A percentile compares a stretch with the other conserved stretches of the same genome.
phyloP scores from a whole-genome alignment of 345 rosid species.

The Chamaenerion angustifolium region DNA sequence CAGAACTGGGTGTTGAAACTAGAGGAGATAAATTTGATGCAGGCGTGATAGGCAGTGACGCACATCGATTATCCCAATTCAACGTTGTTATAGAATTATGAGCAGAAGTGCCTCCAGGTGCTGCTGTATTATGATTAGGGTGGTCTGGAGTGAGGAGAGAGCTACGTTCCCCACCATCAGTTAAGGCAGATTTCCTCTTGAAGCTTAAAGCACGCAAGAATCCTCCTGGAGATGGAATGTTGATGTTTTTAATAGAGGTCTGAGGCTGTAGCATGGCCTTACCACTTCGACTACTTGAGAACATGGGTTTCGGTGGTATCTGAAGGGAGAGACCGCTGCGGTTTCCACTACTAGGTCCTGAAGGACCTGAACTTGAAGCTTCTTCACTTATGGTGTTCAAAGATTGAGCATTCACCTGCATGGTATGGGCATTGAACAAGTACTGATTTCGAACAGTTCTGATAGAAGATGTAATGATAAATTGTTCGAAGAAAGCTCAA shows the following conservation, averaged over 20 bases:
- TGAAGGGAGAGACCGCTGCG: constrained; percentile 66
- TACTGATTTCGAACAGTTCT: no score
- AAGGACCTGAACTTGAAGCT: constrained; percentile 22
- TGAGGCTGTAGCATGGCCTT: constrained; percentile 23
- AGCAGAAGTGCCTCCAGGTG: constrained; percentile 32
- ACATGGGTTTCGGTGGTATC: constrained; percentile 53
- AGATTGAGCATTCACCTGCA: constrained; percentile 28
- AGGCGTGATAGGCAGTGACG: constrained; percentile 67
- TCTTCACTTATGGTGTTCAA: constrained; percentile 23
- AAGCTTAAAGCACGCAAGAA: constrained; percentile 58
- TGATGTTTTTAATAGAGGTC: constrained; percentile 38
- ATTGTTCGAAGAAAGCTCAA: no score
- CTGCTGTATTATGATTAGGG: constrained; percentile 9
- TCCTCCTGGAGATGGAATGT: constrained; percentile 39
- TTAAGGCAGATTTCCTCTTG: constrained; percentile 34
- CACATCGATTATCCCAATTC: constrained; percentile 46
- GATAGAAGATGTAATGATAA: no score
- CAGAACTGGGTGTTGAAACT: constrained; percentile 39
- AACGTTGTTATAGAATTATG: constrained; percentile 26
- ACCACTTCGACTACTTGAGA: constrained; percentile 29
- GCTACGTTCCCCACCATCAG: constrained; percentile 50
- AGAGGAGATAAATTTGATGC: constrained; percentile 57
- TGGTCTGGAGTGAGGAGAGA: constrained; percentile 43
- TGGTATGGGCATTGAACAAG: not conserved
- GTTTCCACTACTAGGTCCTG: constrained; percentile 24